These are phyloP conservation scores for Lindgomyces ingoldianus DNA, from an alignment of 495 filamentous ascomycete species.

Conservation along the genomic window DNA sequence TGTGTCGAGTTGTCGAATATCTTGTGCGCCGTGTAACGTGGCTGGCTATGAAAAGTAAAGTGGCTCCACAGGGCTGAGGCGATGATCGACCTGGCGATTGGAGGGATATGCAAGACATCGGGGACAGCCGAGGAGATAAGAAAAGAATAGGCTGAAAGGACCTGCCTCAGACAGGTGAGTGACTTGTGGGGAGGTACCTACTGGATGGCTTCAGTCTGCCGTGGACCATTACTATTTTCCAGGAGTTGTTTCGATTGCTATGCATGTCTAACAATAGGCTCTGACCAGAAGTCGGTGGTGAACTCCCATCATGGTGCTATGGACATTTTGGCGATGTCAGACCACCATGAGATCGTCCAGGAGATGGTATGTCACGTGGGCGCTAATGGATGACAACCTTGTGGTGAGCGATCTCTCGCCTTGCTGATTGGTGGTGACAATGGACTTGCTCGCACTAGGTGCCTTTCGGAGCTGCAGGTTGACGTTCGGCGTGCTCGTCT, in stretches of 20 bases:
- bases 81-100: not conserved
- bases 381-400: too few relatives aligned
- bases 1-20: conserved; percentile 9
- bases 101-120: not conserved
- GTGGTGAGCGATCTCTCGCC: too few relatives aligned
- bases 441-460: not conserved
- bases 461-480: conserved; percentile 20
- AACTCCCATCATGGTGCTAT: not conserved
- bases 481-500: conserved; percentile 11
- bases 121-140: not conserved
- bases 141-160: not conserved
- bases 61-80: conserved; percentile 28
- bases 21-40: conserved; percentile 25
- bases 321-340: too few relatives aligned
- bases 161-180: not conserved
- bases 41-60: conserved; percentile 16
- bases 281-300: too few relatives aligned
- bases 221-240: too few relatives aligned
- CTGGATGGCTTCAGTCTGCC: too few relatives aligned
- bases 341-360: too few relatives aligned
- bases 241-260: too few relatives aligned
- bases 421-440: conserved; percentile 11
- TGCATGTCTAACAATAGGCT: too few relatives aligned
- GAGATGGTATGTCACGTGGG: too few relatives aligned
- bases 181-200: not conserved